Evolutionary conservation across 768 basidiomycete species (phyloP).

Genomic region (Amyloporia xantha): DNA sequence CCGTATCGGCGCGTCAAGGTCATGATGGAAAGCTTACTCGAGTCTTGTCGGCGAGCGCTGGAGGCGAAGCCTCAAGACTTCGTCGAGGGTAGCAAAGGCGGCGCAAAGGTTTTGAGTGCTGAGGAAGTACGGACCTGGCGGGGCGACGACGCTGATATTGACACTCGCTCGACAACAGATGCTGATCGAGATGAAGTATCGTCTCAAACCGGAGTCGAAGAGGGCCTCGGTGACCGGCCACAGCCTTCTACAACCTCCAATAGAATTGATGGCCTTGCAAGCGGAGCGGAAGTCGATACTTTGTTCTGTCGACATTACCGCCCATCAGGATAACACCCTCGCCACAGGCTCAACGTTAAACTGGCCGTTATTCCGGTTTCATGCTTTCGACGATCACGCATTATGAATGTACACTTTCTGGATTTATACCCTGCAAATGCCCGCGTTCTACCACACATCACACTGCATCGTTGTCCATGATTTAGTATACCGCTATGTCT

Average conservation of each 20-base stretch:
- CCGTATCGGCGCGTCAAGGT: slow-evolving; percentile 55
- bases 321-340: slow-evolving; percentile 40
- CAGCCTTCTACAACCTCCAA: slow-evolving; percentile 14
- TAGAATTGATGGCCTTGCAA: slow-evolving; percentile 17
- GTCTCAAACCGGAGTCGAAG: slow-evolving; percentile 5
- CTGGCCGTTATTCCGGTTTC: background rate
- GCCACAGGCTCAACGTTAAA: slow-evolving; percentile 19
- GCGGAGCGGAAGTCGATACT: slow-evolving; percentile 24
- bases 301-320: slow-evolving; percentile 23
- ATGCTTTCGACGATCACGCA: slow-evolving; percentile 1
- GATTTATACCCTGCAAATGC: slow-evolving; percentile 18
- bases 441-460: background rate
- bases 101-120: slow-evolving; percentile 63
- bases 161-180: slow-evolving; percentile 13
- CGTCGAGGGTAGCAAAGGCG: slow-evolving; percentile 31
- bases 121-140: slow-evolving; percentile 64
- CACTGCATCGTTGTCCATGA: slow-evolving; percentile 8
- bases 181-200: slow-evolving; percentile 10
- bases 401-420: slow-evolving; percentile 4
- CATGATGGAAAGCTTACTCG: slow-evolving; percentile 58
- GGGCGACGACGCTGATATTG: slow-evolving; percentile 16
- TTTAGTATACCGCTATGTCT: slow-evolving; percentile 13
- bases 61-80: slow-evolving; percentile 51
- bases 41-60: slow-evolving; percentile 54
- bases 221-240: slow-evolving; percentile 15